Evolutionary conservation across 495 filamentous ascomycete species (phyloP).

Genomic region (Xylaria curta): DNA sequence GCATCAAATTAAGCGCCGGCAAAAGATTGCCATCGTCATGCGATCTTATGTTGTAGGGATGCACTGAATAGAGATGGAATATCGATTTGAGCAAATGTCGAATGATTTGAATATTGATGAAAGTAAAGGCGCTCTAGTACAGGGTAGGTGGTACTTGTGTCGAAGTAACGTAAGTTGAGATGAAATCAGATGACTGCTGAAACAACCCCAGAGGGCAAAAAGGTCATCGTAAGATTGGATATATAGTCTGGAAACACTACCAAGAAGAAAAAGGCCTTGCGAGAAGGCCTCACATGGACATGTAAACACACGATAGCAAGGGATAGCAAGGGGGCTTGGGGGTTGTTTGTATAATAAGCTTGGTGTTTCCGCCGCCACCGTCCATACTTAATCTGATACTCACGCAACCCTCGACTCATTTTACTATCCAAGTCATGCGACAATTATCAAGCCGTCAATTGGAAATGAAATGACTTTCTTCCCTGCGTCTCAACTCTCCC

Average conservation of each 20-base stretch:
- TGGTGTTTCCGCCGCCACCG: conserved; percentile 14
- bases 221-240: not conserved
- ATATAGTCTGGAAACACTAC: not conserved
- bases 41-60: not conserved
- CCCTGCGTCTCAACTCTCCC: not conserved
- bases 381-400: conserved; percentile 12
- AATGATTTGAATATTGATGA: not conserved
- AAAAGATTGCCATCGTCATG: conserved; percentile 14
- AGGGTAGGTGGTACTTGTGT: not conserved
- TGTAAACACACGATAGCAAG: not conserved
- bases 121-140: not conserved
- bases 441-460: not conserved
- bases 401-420: not conserved
- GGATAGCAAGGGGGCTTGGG: not conserved
- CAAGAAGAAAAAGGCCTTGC: conserved; percentile 4
- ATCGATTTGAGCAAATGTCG: not conserved
- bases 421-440: not conserved
- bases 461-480: not conserved
- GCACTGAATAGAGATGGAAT: not conserved
- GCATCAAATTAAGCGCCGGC: conserved; percentile 21
- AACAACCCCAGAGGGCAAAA: conserved; percentile 6
- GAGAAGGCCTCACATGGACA: not conserved
- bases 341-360: conserved; percentile 13
- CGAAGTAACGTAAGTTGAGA: not conserved
- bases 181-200: not conserved